Base-by-base conservation (phyloP, 768 basidiomycete genomes). In the Gloeopeniophorella convolvens region DNA sequence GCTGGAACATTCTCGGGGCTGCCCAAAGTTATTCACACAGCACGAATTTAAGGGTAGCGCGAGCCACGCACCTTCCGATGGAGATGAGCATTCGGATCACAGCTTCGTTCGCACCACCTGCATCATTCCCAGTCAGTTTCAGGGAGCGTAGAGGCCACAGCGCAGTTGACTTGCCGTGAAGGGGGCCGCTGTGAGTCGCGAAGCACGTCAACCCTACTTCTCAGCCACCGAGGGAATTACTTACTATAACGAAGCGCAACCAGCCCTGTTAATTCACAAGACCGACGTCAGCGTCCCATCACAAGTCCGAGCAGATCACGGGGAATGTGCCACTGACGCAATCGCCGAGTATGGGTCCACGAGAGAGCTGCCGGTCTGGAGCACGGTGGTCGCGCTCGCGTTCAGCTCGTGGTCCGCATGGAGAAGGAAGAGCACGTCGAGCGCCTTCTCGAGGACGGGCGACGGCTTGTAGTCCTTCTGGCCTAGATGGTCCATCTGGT, bases 331-430 rank as follows among this genome's bases (percentile, higher is more conserved):
- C 4, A 66, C 72, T 45, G 50, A 85, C 76, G 89, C 81, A 49
- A 94, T 77, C 3, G 89, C 90, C 36, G 83, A 86, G 64, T 87
- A 95, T 0, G 92, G 92, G 63, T 95, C 92, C 2, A 91, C 91
- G 27, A 95, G 74, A 8, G 92, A 92, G 54, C 85, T 89, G 9
- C 80, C 90, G 0, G 89, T 89, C 62, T 94, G 92, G 40, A 95
- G 70, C 8, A 91, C 89, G 1, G 89, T 89, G 2, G 91, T 90
- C 45, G 83, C 77, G 3, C 82, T 85, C 12, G 89, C 89, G 58
- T 94, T 94, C 59, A 94, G 70, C 62, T 94, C 93, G 62, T 95
- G 92, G 63, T 93, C 90, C 0, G 90, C 89, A 60, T 91, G 89
- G 21, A 93, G 71, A 48, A 94, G 72, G 73, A 94, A 95, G 20